Evolutionary conservation across 2,329 filamentous ascomycete genomes (phyloP), one percentile per base, ranked within the genome.

Genomic region (Cadophora sp.): DNA sequence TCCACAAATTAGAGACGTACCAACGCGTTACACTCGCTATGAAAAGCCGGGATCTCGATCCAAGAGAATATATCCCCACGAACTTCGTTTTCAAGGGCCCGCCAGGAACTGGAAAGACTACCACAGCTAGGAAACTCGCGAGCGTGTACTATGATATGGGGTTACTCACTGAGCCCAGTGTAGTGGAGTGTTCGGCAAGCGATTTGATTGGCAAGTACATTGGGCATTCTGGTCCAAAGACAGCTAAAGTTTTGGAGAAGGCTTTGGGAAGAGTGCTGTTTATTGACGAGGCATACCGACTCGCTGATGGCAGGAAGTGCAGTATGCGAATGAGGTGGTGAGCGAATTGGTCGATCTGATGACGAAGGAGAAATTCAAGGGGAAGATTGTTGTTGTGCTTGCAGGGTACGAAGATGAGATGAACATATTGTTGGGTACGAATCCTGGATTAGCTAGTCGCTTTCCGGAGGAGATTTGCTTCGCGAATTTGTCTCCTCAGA

Each of bases 71-170:
- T 53, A 79, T 88, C 0, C 85, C 86, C 0, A 85, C 85, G 64
- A 86, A 83, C 56, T 88, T 87, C 71, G 71, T 89, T 0, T 89
- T 89, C 77, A 81, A 82, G 24, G 86, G 87, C 0, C 81, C 84
- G 65, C 69, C 74, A 82, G 84, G 85, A 0, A 93, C 90, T 0
- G 91, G 91, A 0, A 93, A 93, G 11, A 92, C 91, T 0, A 89
- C 88, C 0, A 92, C 84, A 0, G 92, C 92, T 0, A 81, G 83
- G n/a, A 91, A 89, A 70, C 92, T 94, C 84, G 91, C 91, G 89
- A 85, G 91, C 67, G 81, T 93, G 0, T 93, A 87, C 74, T 93
- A 92, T 75, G 88, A 93, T 72, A 87, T 92, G 85, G 90, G 90
- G 0, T 85, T 93, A 31, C 79, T 94, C 0, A 78, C 85, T 0